These are phyloP conservation scores for Polytrichum commune DNA, from an alignment of 225 moss, liverwort and hornwort species.

Conservation along the genomic window DNA sequence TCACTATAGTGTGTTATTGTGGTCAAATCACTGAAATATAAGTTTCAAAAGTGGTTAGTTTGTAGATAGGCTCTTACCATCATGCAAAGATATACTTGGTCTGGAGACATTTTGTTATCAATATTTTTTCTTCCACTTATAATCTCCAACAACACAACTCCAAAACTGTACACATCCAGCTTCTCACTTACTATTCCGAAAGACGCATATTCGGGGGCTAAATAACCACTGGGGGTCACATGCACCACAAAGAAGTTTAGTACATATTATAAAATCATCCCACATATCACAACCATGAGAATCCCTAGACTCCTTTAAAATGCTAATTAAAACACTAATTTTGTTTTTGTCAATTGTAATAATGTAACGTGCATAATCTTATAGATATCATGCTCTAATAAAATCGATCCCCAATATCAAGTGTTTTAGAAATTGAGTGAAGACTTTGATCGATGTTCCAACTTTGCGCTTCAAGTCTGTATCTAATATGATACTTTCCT, in stretches of 20 bases:
- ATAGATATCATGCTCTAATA: background rate
- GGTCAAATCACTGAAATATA: background rate
- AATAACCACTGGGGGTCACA: slow-evolving; percentile 1
- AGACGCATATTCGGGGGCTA: slow-evolving; percentile 14
- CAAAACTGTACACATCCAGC: slow-evolving; percentile 16
- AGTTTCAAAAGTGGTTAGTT: too few species aligned
- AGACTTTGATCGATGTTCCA: too few species aligned
- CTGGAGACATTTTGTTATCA: background rate
- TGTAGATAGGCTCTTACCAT: slow-evolving; percentile 1
- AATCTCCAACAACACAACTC: slow-evolving; percentile 18
- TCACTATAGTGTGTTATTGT: too few species aligned
- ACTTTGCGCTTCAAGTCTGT: too few species aligned
- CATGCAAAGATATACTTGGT: slow-evolving; percentile 6
- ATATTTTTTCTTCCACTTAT: slow-evolving; percentile 20
- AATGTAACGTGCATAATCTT: background rate
- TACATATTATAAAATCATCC: background rate
- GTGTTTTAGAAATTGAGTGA: too few species aligned
- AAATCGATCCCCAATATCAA: background rate
- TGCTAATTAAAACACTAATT: too few species aligned
- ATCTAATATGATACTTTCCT: too few species aligned
- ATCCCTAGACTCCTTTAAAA: too few species aligned
- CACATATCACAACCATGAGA: background rate
- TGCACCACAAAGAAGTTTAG: background rate
- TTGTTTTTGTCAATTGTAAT: too few species aligned
- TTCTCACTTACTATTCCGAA: slow-evolving; percentile 17